A percentile compares a stretch with the other conserved stretches of the same genome.
These are phyloP conservation scores for Cordyceps fumosorosea DNA, from an alignment of 2,329 filamentous ascomycete genomes.

Conservation along the genomic window DNA sequence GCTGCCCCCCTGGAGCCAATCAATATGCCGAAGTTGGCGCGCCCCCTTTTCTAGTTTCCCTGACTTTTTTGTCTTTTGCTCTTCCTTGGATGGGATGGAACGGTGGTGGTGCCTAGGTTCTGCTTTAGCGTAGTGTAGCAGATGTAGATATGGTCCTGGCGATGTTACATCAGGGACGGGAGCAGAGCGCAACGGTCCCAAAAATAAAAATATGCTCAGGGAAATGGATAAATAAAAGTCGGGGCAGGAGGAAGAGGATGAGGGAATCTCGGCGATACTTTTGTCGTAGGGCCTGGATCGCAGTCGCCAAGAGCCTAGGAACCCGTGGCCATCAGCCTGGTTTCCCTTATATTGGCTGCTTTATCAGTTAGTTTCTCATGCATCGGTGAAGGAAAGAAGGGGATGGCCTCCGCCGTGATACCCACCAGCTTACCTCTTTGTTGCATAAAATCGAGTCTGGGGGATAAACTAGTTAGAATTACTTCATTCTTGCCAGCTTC, in stretches of 20 bases:
- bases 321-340: neutral
- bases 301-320: neutral
- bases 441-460: neutral
- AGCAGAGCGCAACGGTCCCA: neutral
- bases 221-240: neutral
- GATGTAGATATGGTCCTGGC: neutral
- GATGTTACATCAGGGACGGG: constrained; percentile 5
- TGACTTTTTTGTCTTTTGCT: neutral
- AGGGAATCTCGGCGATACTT: neutral
- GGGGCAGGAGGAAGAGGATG: neutral
- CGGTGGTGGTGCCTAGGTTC: neutral
- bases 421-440: neutral
- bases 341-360: neutral
- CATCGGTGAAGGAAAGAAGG: neutral
- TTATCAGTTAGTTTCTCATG: neutral
- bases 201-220: neutral
- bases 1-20: neutral
- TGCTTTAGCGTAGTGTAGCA: neutral
- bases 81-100: neutral
- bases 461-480: no score
- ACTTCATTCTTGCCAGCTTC: no score
- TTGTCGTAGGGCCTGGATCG: neutral
- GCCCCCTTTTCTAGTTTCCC: constrained; percentile 3
- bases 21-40: neutral
- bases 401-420: neutral